Evolutionary conservation across 805 yeast genomes (phyloP).

Genomic region (Suhomyces faveliae): DNA sequence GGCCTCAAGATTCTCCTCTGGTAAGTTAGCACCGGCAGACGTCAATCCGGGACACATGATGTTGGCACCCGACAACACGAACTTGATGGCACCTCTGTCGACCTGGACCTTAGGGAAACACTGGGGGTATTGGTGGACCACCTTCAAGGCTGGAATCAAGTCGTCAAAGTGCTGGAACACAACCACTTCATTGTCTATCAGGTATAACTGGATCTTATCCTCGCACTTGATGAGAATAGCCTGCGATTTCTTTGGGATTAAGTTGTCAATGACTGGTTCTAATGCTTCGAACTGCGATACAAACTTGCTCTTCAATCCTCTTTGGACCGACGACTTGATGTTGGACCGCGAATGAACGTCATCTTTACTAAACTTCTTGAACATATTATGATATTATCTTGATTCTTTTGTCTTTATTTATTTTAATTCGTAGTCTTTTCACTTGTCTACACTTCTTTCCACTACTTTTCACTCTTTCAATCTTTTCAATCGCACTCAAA

Average conservation of each 20-base stretch:
- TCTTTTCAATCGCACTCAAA: background rate
- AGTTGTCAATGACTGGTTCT: slow-evolving; percentile 73
- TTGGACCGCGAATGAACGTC: slow-evolving; percentile 90
- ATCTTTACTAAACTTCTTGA: slow-evolving; percentile 70
- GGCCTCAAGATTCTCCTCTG: slow-evolving; percentile 65
- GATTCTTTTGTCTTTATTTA: background rate
- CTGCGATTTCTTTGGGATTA: slow-evolving; percentile 87
- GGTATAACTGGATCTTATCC: slow-evolving; percentile 78
- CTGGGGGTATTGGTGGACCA: slow-evolving; percentile 79
- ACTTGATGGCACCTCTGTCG: slow-evolving; percentile 95
- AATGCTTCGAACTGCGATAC: slow-evolving; percentile 71
- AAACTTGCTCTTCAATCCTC: slow-evolving; percentile 76
- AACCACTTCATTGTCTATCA: slow-evolving; percentile 69
- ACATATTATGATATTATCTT: slow-evolving; percentile 30
- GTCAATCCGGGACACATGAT: slow-evolving; percentile 97
- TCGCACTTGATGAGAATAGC: slow-evolving; percentile 81
- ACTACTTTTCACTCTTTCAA: background rate
- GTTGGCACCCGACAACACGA: slow-evolving; percentile 92
- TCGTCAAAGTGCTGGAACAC: slow-evolving; percentile 81
- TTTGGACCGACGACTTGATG: slow-evolving; percentile 90
- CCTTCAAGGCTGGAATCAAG: slow-evolving; percentile 68
- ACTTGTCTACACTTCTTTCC: too few species aligned
- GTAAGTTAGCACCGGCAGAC: slow-evolving; percentile 77
- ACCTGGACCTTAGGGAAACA: slow-evolving; percentile 86
- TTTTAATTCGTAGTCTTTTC: background rate